phyloP scores from a whole-genome alignment of 1,284 basidiomycete species.

The Psilocybe mexicana region DNA sequence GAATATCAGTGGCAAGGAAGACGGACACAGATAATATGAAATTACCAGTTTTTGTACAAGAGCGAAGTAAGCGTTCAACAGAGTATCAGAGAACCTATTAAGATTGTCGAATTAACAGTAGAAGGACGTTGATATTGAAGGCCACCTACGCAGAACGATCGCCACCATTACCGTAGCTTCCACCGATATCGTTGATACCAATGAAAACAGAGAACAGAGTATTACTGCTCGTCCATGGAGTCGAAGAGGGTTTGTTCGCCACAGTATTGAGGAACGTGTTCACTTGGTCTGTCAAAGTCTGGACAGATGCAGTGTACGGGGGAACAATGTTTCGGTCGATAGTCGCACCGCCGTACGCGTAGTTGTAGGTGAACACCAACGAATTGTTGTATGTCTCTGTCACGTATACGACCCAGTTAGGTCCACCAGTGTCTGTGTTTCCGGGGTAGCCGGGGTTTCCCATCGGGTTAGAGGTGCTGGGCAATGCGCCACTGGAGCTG shows the following conservation, averaged over 20 bases:
- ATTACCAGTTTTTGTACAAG: constrained; percentile 52
- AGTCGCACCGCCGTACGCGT: constrained; percentile 61
- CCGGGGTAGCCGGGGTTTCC: constrained; percentile 63
- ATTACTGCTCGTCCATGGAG: constrained; percentile 54
- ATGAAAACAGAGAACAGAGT: constrained; percentile 61
- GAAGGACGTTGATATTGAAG: not conserved
- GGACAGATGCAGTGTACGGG: constrained; percentile 49
- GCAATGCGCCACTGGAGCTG: constrained; percentile 39
- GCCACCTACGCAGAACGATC: constrained; percentile 48
- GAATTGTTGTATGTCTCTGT: constrained; percentile 54
- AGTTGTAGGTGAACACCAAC: constrained; percentile 56
- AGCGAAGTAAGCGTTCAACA: constrained; percentile 54
- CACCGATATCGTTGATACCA: constrained; percentile 63
- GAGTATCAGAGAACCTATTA: constrained; percentile 46
- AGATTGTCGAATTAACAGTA: not conserved
- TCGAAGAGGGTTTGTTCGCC: constrained; percentile 43
- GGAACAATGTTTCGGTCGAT: constrained; percentile 53
- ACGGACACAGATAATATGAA: not conserved
- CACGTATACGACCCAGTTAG: constrained; percentile 57
- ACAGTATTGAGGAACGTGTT: constrained; percentile 48
- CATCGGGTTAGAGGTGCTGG: constrained; percentile 49
- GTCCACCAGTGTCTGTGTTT: constrained; percentile 55
- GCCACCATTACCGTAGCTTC: constrained; percentile 48
- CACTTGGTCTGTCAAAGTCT: constrained; percentile 57
- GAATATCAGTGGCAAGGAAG: not conserved